These are phyloP conservation scores for Aeminium ludgeri DNA, from an alignment of 495 filamentous ascomycete genomes.

Conservation along the genomic window DNA sequence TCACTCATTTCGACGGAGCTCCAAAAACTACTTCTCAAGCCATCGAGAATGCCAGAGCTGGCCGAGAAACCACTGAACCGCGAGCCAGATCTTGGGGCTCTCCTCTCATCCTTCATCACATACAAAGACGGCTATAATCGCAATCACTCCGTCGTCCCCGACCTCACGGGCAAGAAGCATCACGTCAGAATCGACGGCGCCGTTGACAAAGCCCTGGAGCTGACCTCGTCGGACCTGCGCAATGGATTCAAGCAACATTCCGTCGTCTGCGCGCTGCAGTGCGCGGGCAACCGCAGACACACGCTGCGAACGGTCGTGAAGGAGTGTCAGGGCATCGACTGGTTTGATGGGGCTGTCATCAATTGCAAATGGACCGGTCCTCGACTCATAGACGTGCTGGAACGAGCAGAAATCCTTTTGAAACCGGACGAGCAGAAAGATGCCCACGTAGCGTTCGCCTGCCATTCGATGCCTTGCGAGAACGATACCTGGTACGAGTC, in stretches of 20 bases:
- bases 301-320: constrained; percentile 46
- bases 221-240: constrained; percentile 27
- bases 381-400: constrained; percentile 36
- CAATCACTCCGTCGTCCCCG: constrained; percentile 33
- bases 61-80: constrained; percentile 15
- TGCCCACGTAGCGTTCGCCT: constrained; percentile 39
- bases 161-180: constrained; percentile 28
- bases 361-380: constrained; percentile 44
- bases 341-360: constrained; percentile 47
- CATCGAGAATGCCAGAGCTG: constrained; percentile 9
- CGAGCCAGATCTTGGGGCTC: constrained; percentile 13
- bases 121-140: constrained; percentile 29
- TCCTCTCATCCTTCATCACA: constrained; percentile 27
- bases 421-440: constrained; percentile 10
- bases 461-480: constrained; percentile 32
- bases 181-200: constrained; percentile 29
- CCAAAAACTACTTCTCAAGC: too few relatives aligned
- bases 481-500: constrained; percentile 41
- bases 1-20: too few relatives aligned
- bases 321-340: constrained; percentile 46
- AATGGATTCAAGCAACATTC: constrained; percentile 34
- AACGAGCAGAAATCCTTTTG: constrained; percentile 22
- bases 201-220: constrained; percentile 20
- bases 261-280: constrained; percentile 41
- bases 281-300: constrained; percentile 47